Evolutionary conservation across 2,329 filamentous ascomycete genomes (phyloP), one percentile per base, ranked within the genome.

Genomic region (Didymella keratinophila): DNA sequence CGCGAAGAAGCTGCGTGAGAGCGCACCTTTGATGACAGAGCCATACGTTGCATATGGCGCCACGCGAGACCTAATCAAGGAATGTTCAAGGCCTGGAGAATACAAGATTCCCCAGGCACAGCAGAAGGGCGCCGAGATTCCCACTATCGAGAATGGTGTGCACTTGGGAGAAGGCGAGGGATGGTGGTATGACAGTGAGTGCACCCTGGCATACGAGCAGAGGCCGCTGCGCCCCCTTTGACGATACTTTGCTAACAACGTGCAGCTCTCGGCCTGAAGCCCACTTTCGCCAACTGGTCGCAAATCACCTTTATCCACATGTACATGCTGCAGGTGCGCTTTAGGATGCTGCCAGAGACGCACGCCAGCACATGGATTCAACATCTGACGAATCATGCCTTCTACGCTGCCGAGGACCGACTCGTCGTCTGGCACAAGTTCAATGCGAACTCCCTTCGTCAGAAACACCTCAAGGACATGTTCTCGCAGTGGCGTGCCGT

Each of bases 291-390:
- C 74, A 94, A 91, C 56, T 99, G 95, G 95, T 91, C 93, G 20
- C 93, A 98, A 78, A 89, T 98, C 43, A 95, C 93, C 34, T 96
- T 97, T 84, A 85, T 99, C 58, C 94, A 99, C 82, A 90, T 99
- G 85, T 98, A 97, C 82, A 85, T 97, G 58, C 79, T 98, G 59
- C 90, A 91, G 54, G 90, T 91, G 45, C 90, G 93, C 56, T 82
- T 97, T 68, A 90, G 95, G 64, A 89, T 88, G 76, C 86, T 97
- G 68, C 88, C 91, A 21, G 81, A 83, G 52, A 85, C 89, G 21
- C 83, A 86, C 66, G 88, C 90, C 66, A 84, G 86, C 60, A 85
- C 87, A 56, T 97, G 93, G 88, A 92, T 96, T 77, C 90, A 93
- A 71, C 91, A 97, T 79, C 84, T 99, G 63, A 87, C 95, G 45